Evolutionary conservation across 495 filamentous ascomycete species (phyloP).

Genomic region (Copromyces sp.): DNA sequence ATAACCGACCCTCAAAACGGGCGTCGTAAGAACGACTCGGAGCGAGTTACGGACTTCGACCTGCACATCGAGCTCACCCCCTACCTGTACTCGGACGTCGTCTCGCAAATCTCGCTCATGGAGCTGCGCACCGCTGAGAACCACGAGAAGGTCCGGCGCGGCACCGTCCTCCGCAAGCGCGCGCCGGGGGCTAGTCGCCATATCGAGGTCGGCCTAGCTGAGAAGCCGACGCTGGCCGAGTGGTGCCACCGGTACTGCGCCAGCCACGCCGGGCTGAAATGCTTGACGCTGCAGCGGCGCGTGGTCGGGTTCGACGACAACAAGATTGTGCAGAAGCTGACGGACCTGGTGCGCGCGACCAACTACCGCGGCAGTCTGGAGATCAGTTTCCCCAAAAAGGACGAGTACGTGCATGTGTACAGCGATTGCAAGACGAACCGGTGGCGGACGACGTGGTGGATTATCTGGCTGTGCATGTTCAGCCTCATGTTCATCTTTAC

Average conservation of each 20-base stretch:
- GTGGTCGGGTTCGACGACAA: constrained; percentile 43
- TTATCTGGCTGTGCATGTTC: constrained; percentile 48
- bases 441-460: constrained; percentile 48
- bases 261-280: constrained; percentile 38
- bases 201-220: constrained; percentile 23
- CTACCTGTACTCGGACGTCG: constrained; percentile 34
- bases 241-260: constrained; percentile 49
- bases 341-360: constrained; percentile 40
- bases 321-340: constrained; percentile 32
- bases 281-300: constrained; percentile 39
- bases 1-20: constrained; percentile 19
- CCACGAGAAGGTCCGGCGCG: constrained; percentile 29
- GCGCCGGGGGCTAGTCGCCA: constrained; percentile 30
- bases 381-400: constrained; percentile 42
- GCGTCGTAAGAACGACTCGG: constrained; percentile 27
- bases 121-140: constrained; percentile 30
- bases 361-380: constrained; percentile 49
- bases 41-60: constrained; percentile 40
- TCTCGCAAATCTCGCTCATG: constrained; percentile 17
- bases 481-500: constrained; percentile 51
- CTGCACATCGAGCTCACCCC: constrained; percentile 40
- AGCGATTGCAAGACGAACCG: constrained; percentile 43
- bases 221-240: constrained; percentile 36
- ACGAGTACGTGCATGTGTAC: constrained; percentile 41
- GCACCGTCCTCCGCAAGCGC: constrained; percentile 29